Evolutionary conservation across 2,329 filamentous ascomycete genomes (phyloP), one percentile per base, ranked within the genome.

Genomic region (Fusarium camptoceras): DNA sequence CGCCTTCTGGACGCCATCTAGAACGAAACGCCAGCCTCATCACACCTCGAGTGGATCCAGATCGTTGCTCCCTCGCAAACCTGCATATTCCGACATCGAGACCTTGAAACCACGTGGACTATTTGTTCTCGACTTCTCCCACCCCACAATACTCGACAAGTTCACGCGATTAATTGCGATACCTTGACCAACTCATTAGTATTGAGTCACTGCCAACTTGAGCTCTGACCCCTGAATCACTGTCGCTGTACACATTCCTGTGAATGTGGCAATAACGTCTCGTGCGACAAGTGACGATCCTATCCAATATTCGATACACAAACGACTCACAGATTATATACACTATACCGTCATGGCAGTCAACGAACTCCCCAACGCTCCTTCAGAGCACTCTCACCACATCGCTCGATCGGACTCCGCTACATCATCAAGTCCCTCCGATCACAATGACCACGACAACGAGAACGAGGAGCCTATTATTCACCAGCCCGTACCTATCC

Each of bases 401-500:
- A 81, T 82, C 51, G 78, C 78, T 47, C 79, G 80, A 55, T 82
- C 81, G 43, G 78, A 81, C 47, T 81, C 80, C 1, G 79, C 79
- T 10, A 47, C 62, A 5, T 55, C 66, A 6, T 80, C 79, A 18
- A 73, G 75, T 8, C 71, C 76, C 6, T 79, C 77, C n/a, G 78
- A 81, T n/a, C 74, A 76, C 68, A 76, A 78, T 58, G 80, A 53
- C 7, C 34, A 41, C 24, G 49, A 51, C 20, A 37, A 53, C 34
- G 49, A 51, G 24, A 41, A 27, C n/a, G 49, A 42, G 34, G 49
- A 81, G 22, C 73, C 77, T 47, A 72, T 78, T 27, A 84, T 88
- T 28, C 83, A 86, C 63, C 82, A 84, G 25, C 86, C 87, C 30
- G 78, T 85, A 11, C 85, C 87, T 3, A 80, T 81, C 18, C 88